phyloP scores from a whole-genome alignment of 345 rosid species.

The Citrus glauca region DNA sequence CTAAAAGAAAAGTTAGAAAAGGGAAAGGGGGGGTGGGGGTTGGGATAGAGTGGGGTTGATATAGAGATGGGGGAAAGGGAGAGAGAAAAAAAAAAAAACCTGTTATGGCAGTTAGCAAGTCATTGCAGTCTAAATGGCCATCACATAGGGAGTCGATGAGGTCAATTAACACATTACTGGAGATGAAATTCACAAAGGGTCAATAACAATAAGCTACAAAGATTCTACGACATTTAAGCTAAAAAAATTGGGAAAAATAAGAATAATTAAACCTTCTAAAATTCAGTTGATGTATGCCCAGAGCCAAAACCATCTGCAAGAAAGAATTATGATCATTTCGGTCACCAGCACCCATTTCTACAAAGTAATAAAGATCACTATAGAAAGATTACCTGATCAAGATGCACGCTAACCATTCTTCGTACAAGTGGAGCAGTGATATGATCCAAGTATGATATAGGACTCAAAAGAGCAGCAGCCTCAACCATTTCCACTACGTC shows the following conservation, averaged over 20 bases:
- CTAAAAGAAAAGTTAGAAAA: neutral
- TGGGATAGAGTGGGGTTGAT: neutral
- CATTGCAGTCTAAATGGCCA: conserved; percentile 58
- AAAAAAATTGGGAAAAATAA: neutral
- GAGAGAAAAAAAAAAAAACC: conserved; percentile 36
- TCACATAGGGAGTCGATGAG: conserved; percentile 75
- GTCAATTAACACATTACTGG: conserved; percentile 56
- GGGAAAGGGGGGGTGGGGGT: too few species aligned
- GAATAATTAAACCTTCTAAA: conserved; percentile 62
- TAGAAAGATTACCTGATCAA: conserved; percentile 66
- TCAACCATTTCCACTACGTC: conserved; percentile 69
- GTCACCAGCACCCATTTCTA: conserved; percentile 17
- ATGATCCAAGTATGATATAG: conserved; percentile 87
- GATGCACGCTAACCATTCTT: conserved; percentile 81
- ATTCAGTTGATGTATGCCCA: conserved; percentile 85
- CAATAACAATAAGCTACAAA: neutral
- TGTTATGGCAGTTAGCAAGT: conserved; percentile 75
- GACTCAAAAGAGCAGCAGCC: conserved; percentile 90
- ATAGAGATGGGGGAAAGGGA: neutral
- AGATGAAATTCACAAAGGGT: conserved; percentile 8
- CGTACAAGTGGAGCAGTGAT: conserved; percentile 74
- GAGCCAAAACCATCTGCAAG: conserved; percentile 62
- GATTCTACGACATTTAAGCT: neutral
- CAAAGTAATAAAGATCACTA: conserved; percentile 9
- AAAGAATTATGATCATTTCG: conserved; percentile 12